Base-by-base conservation (phyloP, 108 stramenopile genomes). In the Bacterosira constricta region DNA sequence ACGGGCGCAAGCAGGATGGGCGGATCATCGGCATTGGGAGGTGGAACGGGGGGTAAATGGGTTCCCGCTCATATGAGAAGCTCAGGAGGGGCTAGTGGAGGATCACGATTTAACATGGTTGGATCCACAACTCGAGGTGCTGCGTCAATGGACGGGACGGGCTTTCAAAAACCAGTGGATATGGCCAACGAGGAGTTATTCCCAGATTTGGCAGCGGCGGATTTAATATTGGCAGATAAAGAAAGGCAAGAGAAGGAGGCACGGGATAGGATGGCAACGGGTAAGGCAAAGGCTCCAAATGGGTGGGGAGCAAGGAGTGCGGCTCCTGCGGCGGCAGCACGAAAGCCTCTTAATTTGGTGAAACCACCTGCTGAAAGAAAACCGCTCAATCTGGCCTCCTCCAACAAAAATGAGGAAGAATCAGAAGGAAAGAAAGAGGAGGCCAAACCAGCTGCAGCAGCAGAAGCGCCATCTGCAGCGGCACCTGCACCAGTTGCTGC, bases 181-280 rank as follows among this genome's bases (percentile, higher is more conserved):
- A 77, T 74, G 25, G 51, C 85, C 36, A 85, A 88, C 58, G 91
- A 95, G 67, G 82, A 90, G 38, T 66, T 92, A 4, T 95, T 95
- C 53, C 94, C 94, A 10, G 94, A 95, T 66, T 67, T 95, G 66
- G 91, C 91, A 7, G 77, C 85, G 10, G 91, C 94, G 9, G 91
- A 88, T 54, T 83, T 80, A 55, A 90, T 95, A 66, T 67, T 95
- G 60, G 62, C 67, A 6, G 89, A 90, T 65, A 79, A 88, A 72
- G 84, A 90, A 61, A 70, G 83, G 38, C 60, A 83, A 39, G 66
- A 84, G 36, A 75, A 82, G 58, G 75, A 53, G 53, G 72, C 77
- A 39, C 83, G 85, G 58, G 86, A 87, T 47, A 73, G 79, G 37
- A 83, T 80, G 23, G 82, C 86, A 1, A 83, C 77, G n/a, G n/a